Base-by-base conservation (phyloP, 345 rosid species). In the Citrus sp. region DNA sequence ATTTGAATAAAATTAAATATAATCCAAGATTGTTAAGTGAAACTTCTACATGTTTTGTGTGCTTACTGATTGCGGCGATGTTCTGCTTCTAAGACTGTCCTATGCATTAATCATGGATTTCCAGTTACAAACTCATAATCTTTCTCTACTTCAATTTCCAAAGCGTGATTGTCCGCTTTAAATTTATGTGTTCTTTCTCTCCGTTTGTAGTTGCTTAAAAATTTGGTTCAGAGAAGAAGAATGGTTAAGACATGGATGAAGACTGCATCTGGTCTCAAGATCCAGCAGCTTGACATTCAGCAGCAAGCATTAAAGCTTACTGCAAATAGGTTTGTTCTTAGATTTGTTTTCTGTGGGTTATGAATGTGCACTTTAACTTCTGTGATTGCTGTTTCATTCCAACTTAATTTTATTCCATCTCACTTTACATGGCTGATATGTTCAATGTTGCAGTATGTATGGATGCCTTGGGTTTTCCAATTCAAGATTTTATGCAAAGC, bases 401-500 rank as follows among this genome's bases (percentile, higher is more conserved):
- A 38, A 34, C 60, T 61, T 40, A 56, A 3, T 60, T 70, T 28
- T 75, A 10, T 25, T 59, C 38, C 22, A 22, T 62, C 73, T 56
- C 75, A 60, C 38, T 34, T 85, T 69, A 49, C 80, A 59, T 75
- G 64, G 55, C 62, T 80, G 60, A 66, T 66, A 69, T 63, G 67
- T 81, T 75, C 58, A 37, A 21, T 42, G 38, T 37, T 80, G 86
- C 94, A 96, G 99, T 87, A 94, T 96, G 97, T 96, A 96, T 85
- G 99, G 99, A 88, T 96, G 97, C 88, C 97, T 96, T 83, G 99
- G 99, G 73, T 96, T 94, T 87, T 89, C 97, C 77, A 92, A 96
- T 84, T 96, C 99, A 71, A 90, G 99, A 89, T 96, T 96, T 85
- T 96, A 96, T 68, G 99, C 99, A 73, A 94, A 94, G 87, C 97